Base-by-base conservation (phyloP, 2,329 filamentous ascomycete species). In the Trichoderma sp. region DNA sequence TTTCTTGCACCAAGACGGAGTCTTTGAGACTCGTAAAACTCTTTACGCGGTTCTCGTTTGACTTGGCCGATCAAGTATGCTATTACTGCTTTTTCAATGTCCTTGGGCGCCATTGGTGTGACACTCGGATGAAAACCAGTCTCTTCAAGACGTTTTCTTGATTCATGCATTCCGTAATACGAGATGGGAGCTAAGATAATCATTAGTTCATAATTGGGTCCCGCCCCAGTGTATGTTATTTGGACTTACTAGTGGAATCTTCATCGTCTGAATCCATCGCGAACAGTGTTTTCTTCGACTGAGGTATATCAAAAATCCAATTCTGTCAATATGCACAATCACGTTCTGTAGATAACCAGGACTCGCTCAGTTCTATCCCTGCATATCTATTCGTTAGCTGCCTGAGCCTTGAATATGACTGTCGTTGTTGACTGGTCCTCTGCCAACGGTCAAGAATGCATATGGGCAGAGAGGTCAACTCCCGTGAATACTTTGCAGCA, bases 51-150 rank as follows among this genome's bases (percentile, higher is more conserved):
- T 16, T 24, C 16, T 16, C 54, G 54, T 6, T 28, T 37, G 5
- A 58, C 32, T 21, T 49, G 43, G 5, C 11, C 49, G 28, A 8
- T 51, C 8, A 59, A 46, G 7, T 51, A 11, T 3, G 18, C 14
- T 2, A 51, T 37, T 13, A n/a, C 10, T 2, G 58, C 39, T 10
- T 16, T 11, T 14, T 70, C 65, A 8, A 73, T n/a, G 32, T 72
- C 51, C 3, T 46, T 46, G 6, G 58, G 55, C 2, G 66, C 49
- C 24, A 68, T 69, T 8, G 26, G 39, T 6, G 72, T 73, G 32
- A 74, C 73, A 6, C 69, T 61, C 0, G 68, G 70, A 59, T 73
- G 72, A 32, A 74, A 73, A 24, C 72, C 72, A 37, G 49, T 24
- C 16, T 43, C 28, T 16, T 63, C 30, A 13, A 74, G 69, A 32